A percentile compares a stretch with the other conserved stretches of the same genome.
Evolutionary conservation across 2,329 filamentous ascomycete genomes (phyloP).

Genomic region (Trichophyton mentagrophytes): DNA sequence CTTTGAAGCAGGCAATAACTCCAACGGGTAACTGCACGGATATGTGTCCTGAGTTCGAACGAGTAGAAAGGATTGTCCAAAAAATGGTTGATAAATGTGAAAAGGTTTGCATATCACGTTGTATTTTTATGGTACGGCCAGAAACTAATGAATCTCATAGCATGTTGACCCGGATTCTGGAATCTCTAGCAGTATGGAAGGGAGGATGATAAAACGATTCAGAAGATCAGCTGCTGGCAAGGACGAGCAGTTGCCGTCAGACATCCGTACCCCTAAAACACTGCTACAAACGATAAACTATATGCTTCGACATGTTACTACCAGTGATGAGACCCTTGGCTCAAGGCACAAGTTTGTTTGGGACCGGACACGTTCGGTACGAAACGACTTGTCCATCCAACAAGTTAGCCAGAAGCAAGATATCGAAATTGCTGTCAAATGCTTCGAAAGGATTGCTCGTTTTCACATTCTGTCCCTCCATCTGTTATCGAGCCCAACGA

Average conservation of each 20-base stretch:
- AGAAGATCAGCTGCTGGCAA: conserved; percentile 49
- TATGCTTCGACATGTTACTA: conserved; percentile 39
- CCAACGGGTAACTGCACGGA: conserved; percentile 48
- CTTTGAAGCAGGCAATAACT: conserved; percentile 48
- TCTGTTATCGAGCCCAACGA: conserved; percentile 41
- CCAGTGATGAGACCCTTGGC: conserved; percentile 37
- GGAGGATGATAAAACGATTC: conserved; percentile 51
- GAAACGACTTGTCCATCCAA: conserved; percentile 54
- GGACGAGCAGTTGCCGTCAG: conserved; percentile 51
- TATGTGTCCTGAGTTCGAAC: conserved; percentile 53
- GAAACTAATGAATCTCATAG: conserved; percentile 14
- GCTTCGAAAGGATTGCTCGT: conserved; percentile 50
- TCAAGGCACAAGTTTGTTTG: conserved; percentile 52
- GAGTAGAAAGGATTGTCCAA: conserved; percentile 48
- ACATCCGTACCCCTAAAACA: conserved; percentile 46
- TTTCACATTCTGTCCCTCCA: conserved; percentile 53
- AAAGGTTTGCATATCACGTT: conserved; percentile 33
- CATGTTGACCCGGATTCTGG: conserved; percentile 25
- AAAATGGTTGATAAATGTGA: conserved; percentile 50
- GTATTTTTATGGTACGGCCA: not conserved
- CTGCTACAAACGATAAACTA: conserved; percentile 38
- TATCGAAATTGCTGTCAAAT: conserved; percentile 45
- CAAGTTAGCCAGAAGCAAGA: conserved; percentile 45
- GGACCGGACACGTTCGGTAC: conserved; percentile 52
- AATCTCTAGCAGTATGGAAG: conserved; percentile 22